Conservation (phyloP, 352 stramenopile genomes). For the Pythium chondricola region DNA sequence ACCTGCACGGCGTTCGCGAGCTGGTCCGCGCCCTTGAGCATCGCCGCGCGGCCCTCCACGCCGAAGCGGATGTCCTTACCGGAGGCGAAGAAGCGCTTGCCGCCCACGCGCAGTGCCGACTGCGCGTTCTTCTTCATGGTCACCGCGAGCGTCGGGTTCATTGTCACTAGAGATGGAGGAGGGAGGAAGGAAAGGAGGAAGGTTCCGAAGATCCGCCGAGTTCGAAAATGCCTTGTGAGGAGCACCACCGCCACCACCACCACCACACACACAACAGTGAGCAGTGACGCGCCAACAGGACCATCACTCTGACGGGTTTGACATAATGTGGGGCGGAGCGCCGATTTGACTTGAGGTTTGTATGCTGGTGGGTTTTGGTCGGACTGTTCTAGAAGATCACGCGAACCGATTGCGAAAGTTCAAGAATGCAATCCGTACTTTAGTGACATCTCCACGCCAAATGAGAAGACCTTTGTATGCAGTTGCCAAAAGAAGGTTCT, state of each 20-base stretch:
- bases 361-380: no score
- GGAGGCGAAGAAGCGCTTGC: conserved; percentile 72
- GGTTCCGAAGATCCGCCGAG: conserved; percentile 23
- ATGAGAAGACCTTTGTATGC: no score
- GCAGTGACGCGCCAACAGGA: no score
- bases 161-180: conserved; percentile 29
- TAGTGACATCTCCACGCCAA: no score
- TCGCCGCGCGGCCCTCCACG: conserved; percentile 94
- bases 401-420: no score
- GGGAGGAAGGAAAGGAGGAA: not conserved
- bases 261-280: conserved; percentile 17
- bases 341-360: no score
- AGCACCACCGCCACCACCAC: conserved; percentile 2
- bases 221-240: conserved; percentile 17
- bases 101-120: conserved; percentile 23
- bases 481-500: no score
- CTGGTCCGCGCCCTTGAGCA: conserved; percentile 98
- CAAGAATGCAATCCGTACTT: no score
- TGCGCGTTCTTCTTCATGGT: conserved; percentile 48
- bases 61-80: conserved; percentile 99
- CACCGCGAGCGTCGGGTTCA: conserved; percentile 68
- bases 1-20: conserved; percentile 99
- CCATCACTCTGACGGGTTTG: no score
- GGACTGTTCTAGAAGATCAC: no score
- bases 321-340: no score